A percentile compares a stretch with the other conserved stretches of the same genome.
Conservation (phyloP, 805 yeast species). For the Schwanniomyces pseudopolymorphus region DNA sequence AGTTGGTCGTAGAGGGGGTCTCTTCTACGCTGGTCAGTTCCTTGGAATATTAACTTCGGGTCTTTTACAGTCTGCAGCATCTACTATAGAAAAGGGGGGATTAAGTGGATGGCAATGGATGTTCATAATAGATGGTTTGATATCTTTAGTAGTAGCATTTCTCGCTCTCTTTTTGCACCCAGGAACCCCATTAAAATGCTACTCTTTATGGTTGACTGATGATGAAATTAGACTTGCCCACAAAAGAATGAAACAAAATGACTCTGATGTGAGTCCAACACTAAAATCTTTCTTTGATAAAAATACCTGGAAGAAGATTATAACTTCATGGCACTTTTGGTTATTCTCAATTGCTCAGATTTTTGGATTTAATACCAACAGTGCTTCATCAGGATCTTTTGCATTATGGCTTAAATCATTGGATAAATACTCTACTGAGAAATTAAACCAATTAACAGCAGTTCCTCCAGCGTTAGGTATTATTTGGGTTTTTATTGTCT, state of each 20-base stretch:
- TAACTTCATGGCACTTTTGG: conserved; percentile 33
- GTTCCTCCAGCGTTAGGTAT: conserved; percentile 51
- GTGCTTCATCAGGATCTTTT: conserved; percentile 29
- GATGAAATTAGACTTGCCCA: conserved; percentile 33
- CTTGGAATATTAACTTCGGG: conserved; percentile 65
- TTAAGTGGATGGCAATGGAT: conserved; percentile 73
- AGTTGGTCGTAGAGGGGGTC: conserved; percentile 59
- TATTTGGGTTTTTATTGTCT: conserved; percentile 44
- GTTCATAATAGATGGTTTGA: conserved; percentile 62
- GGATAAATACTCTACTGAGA: conserved; percentile 22
- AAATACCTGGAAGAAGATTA: conserved; percentile 24
- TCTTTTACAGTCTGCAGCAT: conserved; percentile 54
- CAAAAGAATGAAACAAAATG: conserved; percentile 21
- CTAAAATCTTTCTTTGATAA: conserved; percentile 22
- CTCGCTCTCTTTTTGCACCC: conserved; percentile 58
- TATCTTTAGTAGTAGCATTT: conserved; percentile 58
- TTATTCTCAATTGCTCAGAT: conserved; percentile 22
- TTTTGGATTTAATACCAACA: conserved; percentile 31
- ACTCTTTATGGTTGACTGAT: conserved; percentile 32
- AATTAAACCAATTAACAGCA: conserved; percentile 42
- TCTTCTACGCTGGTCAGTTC: conserved; percentile 61
- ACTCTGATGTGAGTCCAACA: conserved; percentile 16
- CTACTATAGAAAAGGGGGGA: conserved; percentile 45
- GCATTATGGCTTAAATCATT: conserved; percentile 54
- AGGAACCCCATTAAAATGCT: conserved; percentile 58